Evolutionary conservation across 75 land plant genomes (phyloP).

Genomic region (Picea glauca): DNA sequence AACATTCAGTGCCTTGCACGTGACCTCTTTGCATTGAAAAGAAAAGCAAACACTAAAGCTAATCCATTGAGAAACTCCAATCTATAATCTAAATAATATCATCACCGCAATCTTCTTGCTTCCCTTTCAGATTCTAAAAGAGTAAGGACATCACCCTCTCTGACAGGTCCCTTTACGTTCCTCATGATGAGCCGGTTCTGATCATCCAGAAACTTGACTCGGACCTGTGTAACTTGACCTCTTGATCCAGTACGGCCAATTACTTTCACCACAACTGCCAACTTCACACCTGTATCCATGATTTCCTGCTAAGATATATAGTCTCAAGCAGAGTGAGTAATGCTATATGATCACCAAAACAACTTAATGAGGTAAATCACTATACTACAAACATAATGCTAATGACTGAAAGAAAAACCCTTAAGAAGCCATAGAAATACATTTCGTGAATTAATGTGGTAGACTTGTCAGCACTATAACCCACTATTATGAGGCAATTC

Average conservation of each 20-base stretch:
- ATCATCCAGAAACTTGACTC: constrained; percentile 68
- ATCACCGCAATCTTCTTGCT: constrained; percentile 58
- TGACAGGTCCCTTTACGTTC: constrained; percentile 68
- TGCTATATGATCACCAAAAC: too few relatives aligned
- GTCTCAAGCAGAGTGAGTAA: too few relatives aligned
- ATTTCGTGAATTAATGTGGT: too few relatives aligned
- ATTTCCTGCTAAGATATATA: constrained; percentile 1
- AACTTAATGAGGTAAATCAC: too few relatives aligned
- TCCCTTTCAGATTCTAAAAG: constrained; percentile 76
- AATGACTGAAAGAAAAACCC: too few relatives aligned
- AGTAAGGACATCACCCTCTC: constrained; percentile 68
- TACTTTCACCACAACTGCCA: constrained; percentile 54
- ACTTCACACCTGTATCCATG: constrained; percentile 46
- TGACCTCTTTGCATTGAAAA: too few relatives aligned
- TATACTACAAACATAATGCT: too few relatives aligned
- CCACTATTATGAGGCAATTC: too few relatives aligned
- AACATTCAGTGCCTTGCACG: too few relatives aligned
- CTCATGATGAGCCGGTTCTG: constrained; percentile 68
- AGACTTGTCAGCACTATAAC: too few relatives aligned
- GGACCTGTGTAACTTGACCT: constrained; percentile 71
- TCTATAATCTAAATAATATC: not conserved
- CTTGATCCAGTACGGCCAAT: constrained; percentile 50
- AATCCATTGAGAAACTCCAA: not conserved
- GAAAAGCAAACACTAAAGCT: too few relatives aligned
- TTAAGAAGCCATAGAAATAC: too few relatives aligned